A percentile compares a stretch with the other conserved stretches of the same genome.
Conservation (phyloP, 305 asterid genomes). For the Petunia hybrid region DNA sequence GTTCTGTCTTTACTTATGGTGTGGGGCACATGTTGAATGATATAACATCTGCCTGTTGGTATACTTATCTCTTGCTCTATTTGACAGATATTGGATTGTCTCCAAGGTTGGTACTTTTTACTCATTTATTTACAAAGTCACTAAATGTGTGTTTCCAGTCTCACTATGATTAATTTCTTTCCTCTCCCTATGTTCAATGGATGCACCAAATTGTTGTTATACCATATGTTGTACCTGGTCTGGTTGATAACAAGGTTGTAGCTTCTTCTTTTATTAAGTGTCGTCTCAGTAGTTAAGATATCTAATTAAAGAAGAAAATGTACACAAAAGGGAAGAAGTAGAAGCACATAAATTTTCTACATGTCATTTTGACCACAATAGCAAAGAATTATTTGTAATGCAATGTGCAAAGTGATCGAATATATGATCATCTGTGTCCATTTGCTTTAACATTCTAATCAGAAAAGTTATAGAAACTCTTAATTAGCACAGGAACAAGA, state of each 20-base stretch:
- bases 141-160: neutral
- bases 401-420: too few species aligned
- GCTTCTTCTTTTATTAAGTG: neutral
- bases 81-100: conserved; percentile 83
- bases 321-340: neutral
- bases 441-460: neutral
- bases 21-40: conserved; percentile 94
- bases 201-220: neutral
- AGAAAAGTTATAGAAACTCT: neutral
- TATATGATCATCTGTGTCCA: neutral
- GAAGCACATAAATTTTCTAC: neutral
- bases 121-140: neutral
- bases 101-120: conserved; percentile 61
- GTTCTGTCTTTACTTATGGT: conserved; percentile 69
- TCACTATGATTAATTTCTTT: neutral
- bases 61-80: conserved; percentile 87
- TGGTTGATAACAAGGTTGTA: neutral
- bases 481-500: neutral
- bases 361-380: too few species aligned
- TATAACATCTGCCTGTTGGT: conserved; percentile 94
- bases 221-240: neutral
- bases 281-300: neutral
- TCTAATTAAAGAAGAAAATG: neutral
- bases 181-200: neutral
- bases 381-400: too few species aligned